Conservation (phyloP, 495 filamentous ascomycete species). For the Lophiotrema nucula region DNA sequence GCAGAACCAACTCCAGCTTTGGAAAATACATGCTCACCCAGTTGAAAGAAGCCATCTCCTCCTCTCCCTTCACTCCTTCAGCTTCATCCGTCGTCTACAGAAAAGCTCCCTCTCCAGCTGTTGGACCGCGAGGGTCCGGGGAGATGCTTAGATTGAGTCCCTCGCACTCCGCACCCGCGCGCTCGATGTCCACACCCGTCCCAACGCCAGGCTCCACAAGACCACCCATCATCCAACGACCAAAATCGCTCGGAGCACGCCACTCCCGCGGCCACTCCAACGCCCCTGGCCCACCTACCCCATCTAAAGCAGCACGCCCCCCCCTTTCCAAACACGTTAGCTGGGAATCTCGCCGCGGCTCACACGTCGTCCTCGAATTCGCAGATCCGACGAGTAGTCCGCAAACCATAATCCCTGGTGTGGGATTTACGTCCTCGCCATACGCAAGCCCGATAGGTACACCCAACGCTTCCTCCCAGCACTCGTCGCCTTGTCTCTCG, state of each 20-base stretch:
- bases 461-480: too few species aligned
- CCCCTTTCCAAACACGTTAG: not conserved
- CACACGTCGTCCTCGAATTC: conserved; percentile 21
- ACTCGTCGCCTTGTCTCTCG: too few species aligned
- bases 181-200: not conserved
- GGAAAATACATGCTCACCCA: not conserved
- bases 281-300: not conserved
- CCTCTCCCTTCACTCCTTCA: not conserved
- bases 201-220: not conserved
- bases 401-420: not conserved
- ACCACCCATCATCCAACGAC: not conserved
- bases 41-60: not conserved
- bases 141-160: not conserved
- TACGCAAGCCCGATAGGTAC: too few species aligned
- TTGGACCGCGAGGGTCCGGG: not conserved
- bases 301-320: not conserved
- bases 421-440: too few species aligned
- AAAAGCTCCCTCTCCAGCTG: not conserved
- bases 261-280: not conserved
- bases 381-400: conserved; percentile 6
- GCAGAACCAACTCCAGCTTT: too few species aligned
- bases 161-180: not conserved
- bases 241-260: not conserved
- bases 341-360: not conserved
- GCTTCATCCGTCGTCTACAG: not conserved